A percentile compares a stretch with the other conserved stretches of the same genome.
These are phyloP conservation scores for Hyaloscypha hepaticicola DNA, from an alignment of 495 filamentous ascomycete species.

Conservation along the genomic window DNA sequence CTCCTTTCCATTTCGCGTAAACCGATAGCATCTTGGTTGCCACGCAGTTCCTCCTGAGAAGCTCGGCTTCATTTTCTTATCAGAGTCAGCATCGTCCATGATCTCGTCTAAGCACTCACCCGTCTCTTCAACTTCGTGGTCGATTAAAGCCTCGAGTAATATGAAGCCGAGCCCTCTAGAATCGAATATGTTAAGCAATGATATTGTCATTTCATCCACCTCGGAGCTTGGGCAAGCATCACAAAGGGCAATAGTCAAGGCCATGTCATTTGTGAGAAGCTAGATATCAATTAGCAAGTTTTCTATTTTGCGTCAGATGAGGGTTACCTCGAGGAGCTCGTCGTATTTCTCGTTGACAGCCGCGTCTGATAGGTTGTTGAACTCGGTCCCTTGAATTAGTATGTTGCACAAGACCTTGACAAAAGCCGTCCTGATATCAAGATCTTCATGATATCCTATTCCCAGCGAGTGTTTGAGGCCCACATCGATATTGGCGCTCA, in stretches of 20 bases:
- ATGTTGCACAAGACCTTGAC: constrained; percentile 67
- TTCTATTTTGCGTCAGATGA: background rate
- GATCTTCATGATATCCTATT: constrained; percentile 65
- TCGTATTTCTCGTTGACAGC: constrained; percentile 66
- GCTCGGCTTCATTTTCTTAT: constrained; percentile 60
- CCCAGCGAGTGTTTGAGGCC: constrained; percentile 62
- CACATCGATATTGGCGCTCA: constrained; percentile 68
- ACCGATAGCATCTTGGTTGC: constrained; percentile 68
- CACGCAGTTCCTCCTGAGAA: constrained; percentile 62
- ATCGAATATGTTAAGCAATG: constrained; percentile 65
- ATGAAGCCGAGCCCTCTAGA: constrained; percentile 57
- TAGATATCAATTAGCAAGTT: constrained; percentile 25
- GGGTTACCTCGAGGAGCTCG: constrained; percentile 52
- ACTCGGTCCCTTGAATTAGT: constrained; percentile 64
- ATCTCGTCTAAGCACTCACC: constrained; percentile 34
- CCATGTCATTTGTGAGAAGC: constrained; percentile 58
- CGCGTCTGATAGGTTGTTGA: constrained; percentile 61
- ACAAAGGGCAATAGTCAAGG: constrained; percentile 58
- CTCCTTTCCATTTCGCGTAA: constrained; percentile 67
- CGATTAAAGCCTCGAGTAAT: constrained; percentile 62
- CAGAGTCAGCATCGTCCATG: background rate
- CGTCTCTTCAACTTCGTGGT: constrained; percentile 63
- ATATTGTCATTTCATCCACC: constrained; percentile 63
- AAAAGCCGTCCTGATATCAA: constrained; percentile 65
- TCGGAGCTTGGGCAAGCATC: constrained; percentile 63